A percentile compares a stretch with the other conserved stretches of the same genome.
Conservation (phyloP, 345 rosid species). For the Sisymbrium irio region DNA sequence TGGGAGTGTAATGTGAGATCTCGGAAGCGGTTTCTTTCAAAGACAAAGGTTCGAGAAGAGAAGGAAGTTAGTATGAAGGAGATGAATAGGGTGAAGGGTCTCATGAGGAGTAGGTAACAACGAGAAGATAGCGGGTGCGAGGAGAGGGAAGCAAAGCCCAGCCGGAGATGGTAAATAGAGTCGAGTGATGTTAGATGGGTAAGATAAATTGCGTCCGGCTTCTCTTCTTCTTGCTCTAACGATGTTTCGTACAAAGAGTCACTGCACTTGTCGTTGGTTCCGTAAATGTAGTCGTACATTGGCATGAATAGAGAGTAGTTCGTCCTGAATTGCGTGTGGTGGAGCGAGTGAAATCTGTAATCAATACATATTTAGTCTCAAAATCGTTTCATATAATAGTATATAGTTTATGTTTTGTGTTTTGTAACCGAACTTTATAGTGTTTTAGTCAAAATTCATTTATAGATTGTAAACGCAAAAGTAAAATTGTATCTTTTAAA, state of each 20-base stretch:
- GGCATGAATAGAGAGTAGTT: conserved; percentile 60
- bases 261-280: conserved; percentile 37
- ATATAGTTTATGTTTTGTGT: not conserved
- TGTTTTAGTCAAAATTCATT: not conserved
- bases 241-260: conserved; percentile 37
- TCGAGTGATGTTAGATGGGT: conserved; percentile 57
- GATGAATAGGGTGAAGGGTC: conserved; percentile 37
- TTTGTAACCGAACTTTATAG: not conserved
- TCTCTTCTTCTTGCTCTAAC: conserved; percentile 39
- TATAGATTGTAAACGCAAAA: not conserved
- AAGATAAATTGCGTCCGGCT: conserved; percentile 48
- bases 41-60: conserved; percentile 22
- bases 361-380: not conserved
- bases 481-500: not conserved
- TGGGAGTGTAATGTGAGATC: conserved; percentile 39
- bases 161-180: conserved; percentile 53
- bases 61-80: conserved; percentile 36
- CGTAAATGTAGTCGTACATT: conserved; percentile 46
- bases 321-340: conserved; percentile 52
- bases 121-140: conserved; percentile 41
- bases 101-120: conserved; percentile 40
- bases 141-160: conserved; percentile 56
- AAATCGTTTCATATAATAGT: not conserved
- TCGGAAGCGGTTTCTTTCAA: conserved; percentile 36
- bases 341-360: conserved; percentile 48